phyloP scores from a whole-genome alignment of 495 filamentous ascomycete genomes.

The Gamarada debralockiae region DNA sequence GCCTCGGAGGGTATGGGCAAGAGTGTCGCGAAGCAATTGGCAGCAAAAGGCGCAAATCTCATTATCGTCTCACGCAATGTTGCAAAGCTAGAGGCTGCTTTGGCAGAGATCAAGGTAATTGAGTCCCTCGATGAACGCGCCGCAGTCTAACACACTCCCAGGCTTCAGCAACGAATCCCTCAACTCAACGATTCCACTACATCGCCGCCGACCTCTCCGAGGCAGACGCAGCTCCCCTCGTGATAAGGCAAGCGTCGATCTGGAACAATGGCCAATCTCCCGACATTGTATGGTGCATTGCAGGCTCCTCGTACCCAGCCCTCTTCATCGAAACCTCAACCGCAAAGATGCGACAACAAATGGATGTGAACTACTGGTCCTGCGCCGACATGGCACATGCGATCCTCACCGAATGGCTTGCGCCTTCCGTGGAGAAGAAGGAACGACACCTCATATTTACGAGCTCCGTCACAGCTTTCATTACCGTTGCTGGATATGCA shows the following conservation, averaged over 20 bases:
- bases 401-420: constrained; percentile 56
- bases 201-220: constrained; percentile 80
- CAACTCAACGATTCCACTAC: constrained; percentile 73
- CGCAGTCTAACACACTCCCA: constrained; percentile 23
- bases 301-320: constrained; percentile 69
- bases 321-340: constrained; percentile 74
- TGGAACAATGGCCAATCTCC: constrained; percentile 77
- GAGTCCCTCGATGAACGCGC: background rate
- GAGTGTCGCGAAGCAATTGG: constrained; percentile 65
- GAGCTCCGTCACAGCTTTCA: constrained; percentile 69
- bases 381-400: constrained; percentile 82
- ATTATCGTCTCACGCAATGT: constrained; percentile 78
- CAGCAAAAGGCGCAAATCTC: constrained; percentile 80
- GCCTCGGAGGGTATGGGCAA: constrained; percentile 91
- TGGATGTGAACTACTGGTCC: constrained; percentile 91
- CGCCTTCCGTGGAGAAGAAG: constrained; percentile 35
- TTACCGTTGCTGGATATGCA: constrained; percentile 76
- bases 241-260: constrained; percentile 68
- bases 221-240: constrained; percentile 57
- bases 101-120: constrained; percentile 60
- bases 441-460: constrained; percentile 87
- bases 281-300: constrained; percentile 90
- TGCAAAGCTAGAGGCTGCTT: constrained; percentile 67
- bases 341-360: constrained; percentile 66
- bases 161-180: constrained; percentile 54